A percentile compares a stretch with the other conserved stretches of the same genome.
Evolutionary conservation across 495 filamentous ascomycete genomes (phyloP).

Genomic region (Penicillium crystallinum): DNA sequence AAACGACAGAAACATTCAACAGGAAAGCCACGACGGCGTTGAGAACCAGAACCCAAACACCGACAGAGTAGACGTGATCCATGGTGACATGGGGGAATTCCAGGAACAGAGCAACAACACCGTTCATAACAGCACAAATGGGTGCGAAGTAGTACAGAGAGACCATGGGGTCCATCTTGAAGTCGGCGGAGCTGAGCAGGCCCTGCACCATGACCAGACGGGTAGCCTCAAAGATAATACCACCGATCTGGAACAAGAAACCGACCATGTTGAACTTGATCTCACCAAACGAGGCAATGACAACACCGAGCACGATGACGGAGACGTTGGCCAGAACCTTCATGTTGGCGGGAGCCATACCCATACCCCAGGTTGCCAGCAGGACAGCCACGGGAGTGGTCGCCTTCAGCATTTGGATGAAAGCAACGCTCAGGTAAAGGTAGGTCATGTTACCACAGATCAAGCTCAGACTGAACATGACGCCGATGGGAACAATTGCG

Average conservation of each 20-base stretch:
- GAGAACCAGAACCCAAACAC: constrained; percentile 65
- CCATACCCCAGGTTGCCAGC: constrained; percentile 75
- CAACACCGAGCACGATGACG: constrained; percentile 81
- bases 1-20: constrained; percentile 90
- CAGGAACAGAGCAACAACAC: constrained; percentile 67
- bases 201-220: constrained; percentile 89
- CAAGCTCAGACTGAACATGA: constrained; percentile 90
- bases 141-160: constrained; percentile 96
- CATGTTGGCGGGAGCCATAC: constrained; percentile 69
- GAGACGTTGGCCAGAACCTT: constrained; percentile 81
- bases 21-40: constrained; percentile 83
- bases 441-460: constrained; percentile 94
- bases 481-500: constrained; percentile 86
- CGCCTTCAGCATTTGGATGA: constrained; percentile 99
- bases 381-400: constrained; percentile 89
- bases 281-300: constrained; percentile 87
- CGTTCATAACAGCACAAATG: constrained; percentile 87
- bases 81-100: constrained; percentile 69
- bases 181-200: constrained; percentile 81
- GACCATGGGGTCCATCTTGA: constrained; percentile 96
- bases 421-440: constrained; percentile 84
- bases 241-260: constrained; percentile 79
- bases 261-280: constrained; percentile 85
- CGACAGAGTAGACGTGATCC: constrained; percentile 68
- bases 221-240: constrained; percentile 84